Evolutionary conservation across 108 stramenopile species (phyloP).

Genomic region (Cyclotella baltica): DNA sequence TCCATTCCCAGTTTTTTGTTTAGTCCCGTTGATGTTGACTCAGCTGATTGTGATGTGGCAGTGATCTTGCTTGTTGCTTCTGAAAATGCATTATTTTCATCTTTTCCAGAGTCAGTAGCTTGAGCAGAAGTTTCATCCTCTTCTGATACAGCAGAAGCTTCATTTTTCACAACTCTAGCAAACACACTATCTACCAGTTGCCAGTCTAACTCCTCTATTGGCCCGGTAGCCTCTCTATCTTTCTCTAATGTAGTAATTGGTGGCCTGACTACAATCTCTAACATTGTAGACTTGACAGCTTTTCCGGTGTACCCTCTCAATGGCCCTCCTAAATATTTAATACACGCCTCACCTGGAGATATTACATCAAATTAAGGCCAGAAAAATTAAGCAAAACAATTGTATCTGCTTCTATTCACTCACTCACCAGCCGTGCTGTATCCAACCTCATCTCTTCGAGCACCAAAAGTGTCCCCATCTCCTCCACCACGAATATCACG

Average conservation of each 20-base stretch:
- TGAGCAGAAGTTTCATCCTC: background rate
- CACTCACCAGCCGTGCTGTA: constrained; percentile 6
- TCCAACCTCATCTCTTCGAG: background rate
- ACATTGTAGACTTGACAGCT: constrained; percentile 61
- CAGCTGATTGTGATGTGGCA: background rate
- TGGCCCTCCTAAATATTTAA: constrained; percentile 81
- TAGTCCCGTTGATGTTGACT: constrained; percentile 30
- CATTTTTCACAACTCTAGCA: constrained; percentile 32
- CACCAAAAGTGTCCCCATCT: constrained; percentile 57
- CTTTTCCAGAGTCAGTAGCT: background rate
- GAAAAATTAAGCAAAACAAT: too few relatives aligned
- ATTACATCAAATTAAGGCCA: too few relatives aligned
- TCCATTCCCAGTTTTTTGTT: constrained; percentile 74
- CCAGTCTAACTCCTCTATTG: constrained; percentile 47
- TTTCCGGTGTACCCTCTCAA: constrained; percentile 70
- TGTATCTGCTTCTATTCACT: constrained; percentile 1
- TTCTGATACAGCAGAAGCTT: constrained; percentile 5
- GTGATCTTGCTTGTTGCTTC: constrained; percentile 16
- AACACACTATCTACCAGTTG: constrained; percentile 35
- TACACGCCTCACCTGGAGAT: constrained; percentile 60
- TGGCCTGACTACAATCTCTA: constrained; percentile 80
- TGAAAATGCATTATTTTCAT: background rate
- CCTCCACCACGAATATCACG: constrained; percentile 73
- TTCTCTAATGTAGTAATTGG: constrained; percentile 60
- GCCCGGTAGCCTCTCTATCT: constrained; percentile 49